phyloP scores from a whole-genome alignment of 495 filamentous ascomycete species.

The Durotheca rogersii region DNA sequence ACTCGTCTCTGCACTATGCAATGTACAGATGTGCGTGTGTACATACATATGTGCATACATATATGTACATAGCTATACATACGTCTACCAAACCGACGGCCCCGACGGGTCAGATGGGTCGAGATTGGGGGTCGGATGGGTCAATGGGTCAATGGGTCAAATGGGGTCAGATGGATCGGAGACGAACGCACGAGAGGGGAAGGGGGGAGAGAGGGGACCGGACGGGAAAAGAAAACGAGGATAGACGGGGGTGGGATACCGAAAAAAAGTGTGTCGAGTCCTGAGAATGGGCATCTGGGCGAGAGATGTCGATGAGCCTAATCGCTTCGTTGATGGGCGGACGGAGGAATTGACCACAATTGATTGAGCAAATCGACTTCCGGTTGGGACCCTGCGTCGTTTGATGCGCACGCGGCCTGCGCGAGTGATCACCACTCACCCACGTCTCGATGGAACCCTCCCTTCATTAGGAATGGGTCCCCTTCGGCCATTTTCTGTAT shows the following conservation, averaged over 20 bases:
- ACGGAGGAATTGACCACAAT: conserved; percentile 8
- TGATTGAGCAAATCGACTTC: conserved; percentile 11
- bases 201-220: background rate
- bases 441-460: background rate
- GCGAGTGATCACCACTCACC: conserved; percentile 14
- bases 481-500: conserved; percentile 11
- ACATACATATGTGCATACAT: background rate
- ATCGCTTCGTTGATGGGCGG: too few relatives aligned
- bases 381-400: conserved; percentile 26
- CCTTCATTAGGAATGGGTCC: conserved; percentile 1
- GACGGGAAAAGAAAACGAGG: background rate
- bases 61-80: background rate
- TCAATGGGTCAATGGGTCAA: background rate
- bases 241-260: too few relatives aligned
- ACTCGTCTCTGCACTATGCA: background rate
- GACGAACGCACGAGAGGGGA: background rate
- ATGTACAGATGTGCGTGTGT: background rate
- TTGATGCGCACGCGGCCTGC: conserved; percentile 5
- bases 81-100: too few relatives aligned
- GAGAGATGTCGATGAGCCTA: too few relatives aligned
- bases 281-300: too few relatives aligned
- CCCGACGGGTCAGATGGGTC: too few relatives aligned
- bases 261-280: too few relatives aligned
- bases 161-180: background rate
- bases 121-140: too few relatives aligned